Evolutionary conservation across 2,329 filamentous ascomycete genomes (phyloP).

Genomic region (Beauveria brongniartii): DNA sequence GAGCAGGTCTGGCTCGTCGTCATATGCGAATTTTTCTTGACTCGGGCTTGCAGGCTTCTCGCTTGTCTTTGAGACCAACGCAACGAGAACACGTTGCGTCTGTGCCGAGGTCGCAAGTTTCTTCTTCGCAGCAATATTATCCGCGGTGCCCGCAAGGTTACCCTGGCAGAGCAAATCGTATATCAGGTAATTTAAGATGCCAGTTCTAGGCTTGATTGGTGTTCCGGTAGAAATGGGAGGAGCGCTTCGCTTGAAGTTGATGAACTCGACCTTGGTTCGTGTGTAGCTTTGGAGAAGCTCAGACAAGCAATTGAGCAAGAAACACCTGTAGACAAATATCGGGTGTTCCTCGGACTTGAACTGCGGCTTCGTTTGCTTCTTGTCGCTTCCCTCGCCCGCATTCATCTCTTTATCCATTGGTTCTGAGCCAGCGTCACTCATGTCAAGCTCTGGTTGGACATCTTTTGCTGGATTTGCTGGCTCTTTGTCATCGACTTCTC

Average conservation of each 20-base stretch:
- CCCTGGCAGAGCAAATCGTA: constrained; percentile 62
- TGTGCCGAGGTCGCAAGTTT: constrained; percentile 75
- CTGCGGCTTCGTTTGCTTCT: constrained; percentile 59
- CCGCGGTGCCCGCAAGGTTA: constrained; percentile 58
- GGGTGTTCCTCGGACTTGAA: constrained; percentile 93
- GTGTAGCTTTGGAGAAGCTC: constrained; percentile 91
- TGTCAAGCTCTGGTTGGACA: constrained; percentile 27
- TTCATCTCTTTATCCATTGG: constrained; percentile 23
- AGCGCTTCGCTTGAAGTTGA: constrained; percentile 94
- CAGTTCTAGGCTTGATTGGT: constrained; percentile 87
- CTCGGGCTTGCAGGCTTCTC: constrained; percentile 58
- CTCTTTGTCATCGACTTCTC: constrained; percentile 84
- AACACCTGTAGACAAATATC: constrained; percentile 94
- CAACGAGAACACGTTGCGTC: constrained; percentile 78
- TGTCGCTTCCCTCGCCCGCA: constrained; percentile 39
- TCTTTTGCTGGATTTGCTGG: constrained; percentile 36
- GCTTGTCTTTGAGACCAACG: constrained; percentile 78
- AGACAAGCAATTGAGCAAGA: constrained; percentile 82
- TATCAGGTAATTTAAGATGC: constrained; percentile 87
- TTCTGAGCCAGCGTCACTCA: constrained; percentile 13
- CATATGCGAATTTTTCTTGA: constrained; percentile 53
- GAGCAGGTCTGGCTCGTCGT: constrained; percentile 74
- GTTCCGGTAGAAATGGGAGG: constrained; percentile 76
- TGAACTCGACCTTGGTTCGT: constrained; percentile 93
- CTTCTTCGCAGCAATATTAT: constrained; percentile 75